Conservation (phyloP, 2,329 filamentous ascomycete species). For the Plectosphaerella cucumerina region DNA sequence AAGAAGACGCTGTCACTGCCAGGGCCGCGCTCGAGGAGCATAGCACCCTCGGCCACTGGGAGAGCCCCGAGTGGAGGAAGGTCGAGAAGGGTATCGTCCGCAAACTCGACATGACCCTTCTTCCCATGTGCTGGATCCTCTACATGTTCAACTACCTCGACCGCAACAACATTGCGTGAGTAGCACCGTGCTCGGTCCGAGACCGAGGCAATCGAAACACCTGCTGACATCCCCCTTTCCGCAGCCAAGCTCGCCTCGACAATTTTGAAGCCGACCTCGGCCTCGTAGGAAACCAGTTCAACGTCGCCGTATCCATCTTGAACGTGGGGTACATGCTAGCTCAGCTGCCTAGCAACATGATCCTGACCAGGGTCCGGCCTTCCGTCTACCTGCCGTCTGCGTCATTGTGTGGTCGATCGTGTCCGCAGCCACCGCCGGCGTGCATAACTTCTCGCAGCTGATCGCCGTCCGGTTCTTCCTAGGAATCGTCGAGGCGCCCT, state of each 20-base stretch:
- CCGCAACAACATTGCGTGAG: slow-evolving; percentile 17
- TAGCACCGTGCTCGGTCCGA: not conserved
- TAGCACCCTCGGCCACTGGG: not conserved
- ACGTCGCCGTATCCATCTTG: not conserved
- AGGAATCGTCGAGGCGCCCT: slow-evolving; percentile 49
- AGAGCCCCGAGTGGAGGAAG: not conserved
- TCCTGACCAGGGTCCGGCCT: slow-evolving; percentile 35
- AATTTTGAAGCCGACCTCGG: slow-evolving; percentile 9
- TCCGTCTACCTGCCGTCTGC: slow-evolving; percentile 35
- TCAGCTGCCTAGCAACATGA: slow-evolving; percentile 34
- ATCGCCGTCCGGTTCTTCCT: slow-evolving; percentile 38
- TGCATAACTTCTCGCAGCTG: not conserved
- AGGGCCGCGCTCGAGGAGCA: no score
- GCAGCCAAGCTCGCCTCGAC: slow-evolving; percentile 1
- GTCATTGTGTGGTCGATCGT: slow-evolving; percentile 37
- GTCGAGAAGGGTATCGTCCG: slow-evolving; percentile 10
- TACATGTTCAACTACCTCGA: slow-evolving; percentile 21
- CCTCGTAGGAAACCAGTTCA: slow-evolving; percentile 10
- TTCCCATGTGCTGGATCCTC: slow-evolving; percentile 18
- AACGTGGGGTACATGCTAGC: slow-evolving; percentile 3
- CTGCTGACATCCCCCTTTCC: not conserved
- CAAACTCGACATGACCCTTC: slow-evolving; percentile 18
- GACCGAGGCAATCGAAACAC: no score
- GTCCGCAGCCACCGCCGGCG: slow-evolving; percentile 12
- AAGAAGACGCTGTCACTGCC: no score